These are phyloP conservation scores for Firmiana major DNA, from an alignment of 345 rosid species.

Conservation along the genomic window DNA sequence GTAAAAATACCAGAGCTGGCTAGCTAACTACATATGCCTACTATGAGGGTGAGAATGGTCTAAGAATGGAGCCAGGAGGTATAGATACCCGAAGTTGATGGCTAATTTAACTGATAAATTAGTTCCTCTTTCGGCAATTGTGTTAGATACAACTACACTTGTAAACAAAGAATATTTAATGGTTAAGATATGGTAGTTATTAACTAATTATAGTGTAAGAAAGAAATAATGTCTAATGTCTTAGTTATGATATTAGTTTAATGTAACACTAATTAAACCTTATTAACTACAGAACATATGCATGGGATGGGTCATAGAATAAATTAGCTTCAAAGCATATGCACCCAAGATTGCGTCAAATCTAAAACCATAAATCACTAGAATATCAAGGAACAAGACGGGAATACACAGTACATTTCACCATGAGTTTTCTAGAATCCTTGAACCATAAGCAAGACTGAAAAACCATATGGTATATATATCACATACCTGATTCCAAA, in stretches of 20 bases:
- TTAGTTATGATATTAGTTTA: not conserved
- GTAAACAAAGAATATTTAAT: not conserved
- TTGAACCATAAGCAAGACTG: not conserved
- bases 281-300: not conserved
- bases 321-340: not conserved
- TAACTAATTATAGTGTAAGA: not conserved
- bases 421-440: not conserved
- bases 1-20: not conserved
- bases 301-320: not conserved
- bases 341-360: not conserved
- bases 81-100: not conserved
- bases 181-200: not conserved
- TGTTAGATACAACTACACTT: too few relatives aligned
- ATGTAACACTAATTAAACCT: not conserved
- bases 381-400: not conserved
- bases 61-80: too few relatives aligned
- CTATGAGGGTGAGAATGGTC: too few relatives aligned
- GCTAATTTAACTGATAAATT: not conserved
- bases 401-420: not conserved
- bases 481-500: not conserved
- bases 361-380: not conserved
- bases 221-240: not conserved
- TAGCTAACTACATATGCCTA: not conserved
- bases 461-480: too few relatives aligned
- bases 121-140: not conserved